These are phyloP conservation scores for Candida palmyrensis DNA, from an alignment of 805 yeast species.

Conservation along the genomic window DNA sequence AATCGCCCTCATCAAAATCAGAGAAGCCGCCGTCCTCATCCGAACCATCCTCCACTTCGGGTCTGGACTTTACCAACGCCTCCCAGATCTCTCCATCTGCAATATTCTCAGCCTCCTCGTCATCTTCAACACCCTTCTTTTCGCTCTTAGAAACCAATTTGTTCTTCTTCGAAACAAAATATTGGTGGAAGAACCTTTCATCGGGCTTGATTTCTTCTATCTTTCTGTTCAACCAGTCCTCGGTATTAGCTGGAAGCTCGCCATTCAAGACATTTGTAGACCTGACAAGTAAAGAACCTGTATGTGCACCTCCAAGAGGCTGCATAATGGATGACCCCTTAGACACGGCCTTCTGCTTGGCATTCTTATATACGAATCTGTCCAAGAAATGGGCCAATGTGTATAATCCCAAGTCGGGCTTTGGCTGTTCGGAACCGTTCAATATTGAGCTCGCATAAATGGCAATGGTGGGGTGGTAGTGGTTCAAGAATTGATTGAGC, in stretches of 20 bases:
- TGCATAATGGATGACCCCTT: constrained; percentile 96
- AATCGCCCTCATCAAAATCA: constrained; percentile 43
- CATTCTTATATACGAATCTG: constrained; percentile 90
- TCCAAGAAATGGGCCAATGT: constrained; percentile 89
- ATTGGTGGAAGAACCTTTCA: constrained; percentile 83
- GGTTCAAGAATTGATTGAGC: constrained; percentile 61
- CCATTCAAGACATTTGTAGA: constrained; percentile 42
- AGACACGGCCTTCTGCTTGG: constrained; percentile 68
- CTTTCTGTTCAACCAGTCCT: constrained; percentile 72
- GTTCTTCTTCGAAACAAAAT: constrained; percentile 60
- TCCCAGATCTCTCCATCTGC: constrained; percentile 77
- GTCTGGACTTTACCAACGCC: constrained; percentile 70
- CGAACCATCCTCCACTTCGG: constrained; percentile 56
- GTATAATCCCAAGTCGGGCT: constrained; percentile 89
- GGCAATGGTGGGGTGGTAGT: constrained; percentile 90
- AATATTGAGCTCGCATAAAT: constrained; percentile 68
- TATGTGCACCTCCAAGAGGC: constrained; percentile 84
- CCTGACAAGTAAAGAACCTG: constrained; percentile 62
- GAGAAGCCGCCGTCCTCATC: constrained; percentile 30
- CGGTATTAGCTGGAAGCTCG: constrained; percentile 74
- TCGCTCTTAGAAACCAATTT: constrained; percentile 22
- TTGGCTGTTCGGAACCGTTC: constrained; percentile 45
- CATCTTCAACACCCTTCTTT: constrained; percentile 21
- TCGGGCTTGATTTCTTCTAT: constrained; percentile 72
- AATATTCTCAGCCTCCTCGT: constrained; percentile 38